phyloP scores from a whole-genome alignment of 1,139 yeast species.

The Kodamaea alishanica region DNA sequence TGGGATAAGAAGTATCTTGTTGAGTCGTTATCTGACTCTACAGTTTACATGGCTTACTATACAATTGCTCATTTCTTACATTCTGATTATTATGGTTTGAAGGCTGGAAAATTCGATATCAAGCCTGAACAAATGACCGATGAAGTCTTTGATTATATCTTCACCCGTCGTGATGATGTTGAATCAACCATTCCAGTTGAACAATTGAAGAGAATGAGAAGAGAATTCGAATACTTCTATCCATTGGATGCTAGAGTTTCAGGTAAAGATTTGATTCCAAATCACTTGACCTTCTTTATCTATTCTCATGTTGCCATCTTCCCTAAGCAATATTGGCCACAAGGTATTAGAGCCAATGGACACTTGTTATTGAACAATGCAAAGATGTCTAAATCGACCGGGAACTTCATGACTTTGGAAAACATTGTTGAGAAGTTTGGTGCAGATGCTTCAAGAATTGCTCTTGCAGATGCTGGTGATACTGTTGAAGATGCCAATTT shows the following conservation, averaged over 20 bases:
- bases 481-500: constrained; percentile 96
- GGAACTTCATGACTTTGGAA: constrained; percentile 90
- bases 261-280: constrained; percentile 96
- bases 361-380: constrained; percentile 93
- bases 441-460: constrained; percentile 97
- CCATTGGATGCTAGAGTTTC: constrained; percentile 90
- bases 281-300: constrained; percentile 93
- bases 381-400: constrained; percentile 97
- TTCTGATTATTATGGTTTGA: constrained; percentile 79
- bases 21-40: constrained; percentile 94
- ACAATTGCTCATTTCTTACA: constrained; percentile 88
- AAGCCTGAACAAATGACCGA: constrained; percentile 85
- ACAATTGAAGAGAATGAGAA: constrained; percentile 70
- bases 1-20: constrained; percentile 96
- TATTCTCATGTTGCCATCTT: constrained; percentile 90
- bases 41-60: constrained; percentile 93
- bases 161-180: constrained; percentile 65
- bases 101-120: constrained; percentile 68
- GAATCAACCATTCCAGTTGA: constrained; percentile 60
- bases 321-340: constrained; percentile 91
- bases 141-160: constrained; percentile 89
- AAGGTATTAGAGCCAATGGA: constrained; percentile 92
- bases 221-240: constrained; percentile 93
- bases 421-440: constrained; percentile 87
- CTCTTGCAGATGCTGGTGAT: constrained; percentile 98